A percentile compares a stretch with the other conserved stretches of the same genome.
These are phyloP conservation scores for Tylopilus sp. DNA, from an alignment of 1,284 basidiomycete genomes.

Conservation along the genomic window DNA sequence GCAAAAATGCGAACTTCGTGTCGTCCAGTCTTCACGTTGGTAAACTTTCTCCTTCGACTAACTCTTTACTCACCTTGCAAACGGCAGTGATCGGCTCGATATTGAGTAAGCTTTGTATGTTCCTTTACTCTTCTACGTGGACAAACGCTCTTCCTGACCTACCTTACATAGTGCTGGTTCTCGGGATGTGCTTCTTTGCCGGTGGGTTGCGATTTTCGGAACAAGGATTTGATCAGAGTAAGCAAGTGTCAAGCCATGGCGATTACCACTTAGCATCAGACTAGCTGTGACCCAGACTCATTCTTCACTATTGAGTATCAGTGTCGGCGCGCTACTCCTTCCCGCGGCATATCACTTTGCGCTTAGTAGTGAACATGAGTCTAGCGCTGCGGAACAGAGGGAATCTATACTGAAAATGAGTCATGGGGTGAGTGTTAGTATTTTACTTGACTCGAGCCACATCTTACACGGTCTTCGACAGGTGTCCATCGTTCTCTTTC, in stretches of 20 bases:
- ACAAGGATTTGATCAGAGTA: constrained; percentile 71
- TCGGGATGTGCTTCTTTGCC: constrained; percentile 79
- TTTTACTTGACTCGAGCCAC: neutral
- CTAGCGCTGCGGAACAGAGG: constrained; percentile 39
- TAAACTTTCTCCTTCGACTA: constrained; percentile 6
- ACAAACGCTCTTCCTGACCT: constrained; percentile 7
- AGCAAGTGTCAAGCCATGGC: constrained; percentile 21
- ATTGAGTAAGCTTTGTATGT: constrained; percentile 67
- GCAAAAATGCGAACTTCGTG: constrained; percentile 75
- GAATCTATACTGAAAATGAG: constrained; percentile 75
- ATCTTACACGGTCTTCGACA: constrained; percentile 22
- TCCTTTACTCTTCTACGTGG: neutral
- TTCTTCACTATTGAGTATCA: constrained; percentile 75
- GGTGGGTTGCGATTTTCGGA: constrained; percentile 74
- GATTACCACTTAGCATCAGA: constrained; percentile 1
- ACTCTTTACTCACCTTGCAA: constrained; percentile 7
- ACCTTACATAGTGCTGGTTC: constrained; percentile 40
- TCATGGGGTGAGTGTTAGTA: constrained; percentile 64
- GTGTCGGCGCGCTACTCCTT: constrained; percentile 73
- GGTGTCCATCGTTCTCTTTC: constrained; percentile 67
- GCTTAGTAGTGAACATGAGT: constrained; percentile 38
- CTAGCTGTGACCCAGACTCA: constrained; percentile 75
- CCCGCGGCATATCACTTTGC: constrained; percentile 74
- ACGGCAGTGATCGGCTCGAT: constrained; percentile 71
- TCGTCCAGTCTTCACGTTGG: constrained; percentile 78